Percentiles rank a stretch among this genome's conserved stretches.
Evolutionary conservation across 2,329 filamentous ascomycete species (phyloP).

Genomic region (Chalara sp.): DNA sequence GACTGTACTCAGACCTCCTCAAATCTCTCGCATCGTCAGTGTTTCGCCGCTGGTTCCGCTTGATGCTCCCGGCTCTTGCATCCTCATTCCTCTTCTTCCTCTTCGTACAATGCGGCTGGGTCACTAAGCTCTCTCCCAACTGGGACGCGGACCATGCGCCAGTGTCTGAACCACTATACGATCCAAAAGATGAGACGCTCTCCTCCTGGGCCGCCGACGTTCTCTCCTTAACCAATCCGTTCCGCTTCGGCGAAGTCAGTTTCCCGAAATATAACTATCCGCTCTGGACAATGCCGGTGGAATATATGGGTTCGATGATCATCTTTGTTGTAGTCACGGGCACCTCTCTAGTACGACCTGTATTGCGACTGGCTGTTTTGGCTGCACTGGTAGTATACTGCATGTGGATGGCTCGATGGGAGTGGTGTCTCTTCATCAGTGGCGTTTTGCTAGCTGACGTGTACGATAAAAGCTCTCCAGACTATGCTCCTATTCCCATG

Average conservation of each 20-base stretch:
- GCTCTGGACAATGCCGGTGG: conserved; percentile 26
- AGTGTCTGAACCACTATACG: conserved; percentile 29
- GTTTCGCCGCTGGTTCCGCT: conserved; percentile 39
- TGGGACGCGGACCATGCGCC: conserved; percentile 33
- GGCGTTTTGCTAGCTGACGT: too few species aligned
- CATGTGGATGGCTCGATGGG: too few species aligned
- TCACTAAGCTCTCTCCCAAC: conserved; percentile 35
- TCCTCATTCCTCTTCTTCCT: conserved; percentile 38
- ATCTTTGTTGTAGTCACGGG: conserved; percentile 22
- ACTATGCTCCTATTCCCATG: too few species aligned
- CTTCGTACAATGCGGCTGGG: conserved; percentile 37
- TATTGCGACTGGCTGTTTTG: conserved; percentile 1
- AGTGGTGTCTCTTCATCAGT: too few species aligned
- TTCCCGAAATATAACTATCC: conserved; percentile 19
- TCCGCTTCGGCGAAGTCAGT: too few species aligned
- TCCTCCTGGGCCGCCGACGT: conserved; percentile 18
- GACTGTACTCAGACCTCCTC: conserved; percentile 8
- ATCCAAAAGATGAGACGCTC: too few species aligned
- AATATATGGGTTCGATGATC: conserved; percentile 25
- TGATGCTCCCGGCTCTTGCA: conserved; percentile 39
- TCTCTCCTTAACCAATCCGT: conserved; percentile 5
- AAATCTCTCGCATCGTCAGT: conserved; percentile 35
- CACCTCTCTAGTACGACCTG: conserved; percentile 14
- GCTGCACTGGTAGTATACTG: too few species aligned
- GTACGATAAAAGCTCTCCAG: too few species aligned